Conservation (phyloP, 805 yeast species). For the Saccharomyces mikatae region DNA sequence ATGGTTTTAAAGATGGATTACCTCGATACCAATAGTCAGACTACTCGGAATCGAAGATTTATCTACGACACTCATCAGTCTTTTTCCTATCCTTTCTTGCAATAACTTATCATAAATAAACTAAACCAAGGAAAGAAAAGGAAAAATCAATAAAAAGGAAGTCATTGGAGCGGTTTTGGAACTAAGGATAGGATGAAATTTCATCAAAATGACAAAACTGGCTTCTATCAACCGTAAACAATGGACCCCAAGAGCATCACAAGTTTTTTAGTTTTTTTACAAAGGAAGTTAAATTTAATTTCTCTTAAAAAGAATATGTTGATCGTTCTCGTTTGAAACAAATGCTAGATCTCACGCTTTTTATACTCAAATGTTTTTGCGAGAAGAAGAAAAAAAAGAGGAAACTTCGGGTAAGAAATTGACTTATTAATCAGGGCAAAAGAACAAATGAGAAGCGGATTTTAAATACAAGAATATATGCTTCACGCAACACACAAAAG, state of each 20-base stretch:
- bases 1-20: slow-evolving; percentile 90
- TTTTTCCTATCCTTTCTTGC: background rate
- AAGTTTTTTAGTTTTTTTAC: background rate
- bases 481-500: background rate
- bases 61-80: background rate
- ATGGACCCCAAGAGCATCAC: background rate
- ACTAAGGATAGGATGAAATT: background rate
- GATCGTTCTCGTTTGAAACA: background rate
- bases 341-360: background rate
- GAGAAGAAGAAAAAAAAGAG: background rate
- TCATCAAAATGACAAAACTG: background rate
- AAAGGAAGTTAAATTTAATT: too few species aligned
- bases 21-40: background rate
- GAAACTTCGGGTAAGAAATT: background rate
- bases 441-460: background rate
- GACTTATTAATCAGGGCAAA: background rate
- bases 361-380: background rate
- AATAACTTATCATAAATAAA: background rate
- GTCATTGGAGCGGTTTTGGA: background rate
- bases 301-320: too few species aligned
- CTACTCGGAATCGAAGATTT: background rate
- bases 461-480: background rate
- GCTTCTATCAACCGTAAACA: background rate
- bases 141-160: background rate
- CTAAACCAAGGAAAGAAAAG: background rate